These are phyloP conservation scores for Suhomyces prunicola DNA, from an alignment of 805 yeast species.

Conservation along the genomic window DNA sequence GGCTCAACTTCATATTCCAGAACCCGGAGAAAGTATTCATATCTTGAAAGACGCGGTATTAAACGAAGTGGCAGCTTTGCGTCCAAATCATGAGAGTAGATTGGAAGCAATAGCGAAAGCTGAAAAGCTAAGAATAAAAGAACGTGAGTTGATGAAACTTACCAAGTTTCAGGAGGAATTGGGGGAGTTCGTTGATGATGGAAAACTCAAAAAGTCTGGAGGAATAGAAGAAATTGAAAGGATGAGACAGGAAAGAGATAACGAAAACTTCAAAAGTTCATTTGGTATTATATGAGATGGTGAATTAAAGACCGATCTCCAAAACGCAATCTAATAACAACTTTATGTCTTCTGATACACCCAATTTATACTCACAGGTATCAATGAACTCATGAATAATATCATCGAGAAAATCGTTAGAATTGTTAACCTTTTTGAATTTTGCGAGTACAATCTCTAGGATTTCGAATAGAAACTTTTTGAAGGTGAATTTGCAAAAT, in stretches of 20 bases:
- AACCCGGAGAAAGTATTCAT: constrained; percentile 61
- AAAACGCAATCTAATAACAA: constrained; percentile 5
- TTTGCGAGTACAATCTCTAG: constrained; percentile 11
- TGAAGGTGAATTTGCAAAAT: constrained; percentile 3
- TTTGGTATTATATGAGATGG: constrained; percentile 26
- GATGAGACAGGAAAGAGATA: constrained; percentile 62
- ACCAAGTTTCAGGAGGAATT: constrained; percentile 83
- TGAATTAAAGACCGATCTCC: background rate
- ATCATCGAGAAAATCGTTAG: background rate
- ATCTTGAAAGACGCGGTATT: constrained; percentile 73
- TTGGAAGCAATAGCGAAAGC: constrained; percentile 88
- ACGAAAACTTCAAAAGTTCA: constrained; percentile 57
- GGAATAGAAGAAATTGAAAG: constrained; percentile 87
- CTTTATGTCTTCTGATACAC: background rate
- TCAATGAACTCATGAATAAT: constrained; percentile 9
- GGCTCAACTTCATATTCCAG: constrained; percentile 47
- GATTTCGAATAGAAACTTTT: constrained; percentile 13
- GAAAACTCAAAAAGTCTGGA: constrained; percentile 75
- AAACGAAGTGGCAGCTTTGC: constrained; percentile 71
- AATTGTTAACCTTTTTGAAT: constrained; percentile 12
- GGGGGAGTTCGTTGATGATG: constrained; percentile 77
- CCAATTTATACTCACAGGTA: background rate
- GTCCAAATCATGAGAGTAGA: constrained; percentile 81
- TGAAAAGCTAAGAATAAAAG: constrained; percentile 73
- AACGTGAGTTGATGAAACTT: constrained; percentile 51